A percentile compares a stretch with the other conserved stretches of the same genome.
Conservation (phyloP, 2,329 filamentous ascomycete species). For the Fusarium paranaense region DNA sequence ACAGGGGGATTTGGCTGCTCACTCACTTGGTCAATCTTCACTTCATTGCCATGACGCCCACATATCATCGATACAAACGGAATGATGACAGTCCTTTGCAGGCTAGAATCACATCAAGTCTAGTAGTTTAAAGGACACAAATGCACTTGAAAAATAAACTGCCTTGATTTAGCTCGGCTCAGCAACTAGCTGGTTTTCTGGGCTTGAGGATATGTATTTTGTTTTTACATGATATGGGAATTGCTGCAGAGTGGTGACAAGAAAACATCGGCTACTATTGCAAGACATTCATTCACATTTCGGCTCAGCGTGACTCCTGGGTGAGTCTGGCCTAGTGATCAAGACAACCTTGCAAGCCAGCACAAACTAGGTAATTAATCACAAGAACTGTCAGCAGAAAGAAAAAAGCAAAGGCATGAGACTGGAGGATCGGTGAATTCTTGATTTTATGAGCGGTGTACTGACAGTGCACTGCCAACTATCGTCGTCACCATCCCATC, state of each 20-base stretch:
- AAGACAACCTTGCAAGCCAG: not conserved
- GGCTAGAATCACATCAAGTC: not conserved
- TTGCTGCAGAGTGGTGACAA: not conserved
- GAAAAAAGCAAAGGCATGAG: not conserved
- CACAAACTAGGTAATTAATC: no score
- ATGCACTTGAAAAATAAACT: not conserved
- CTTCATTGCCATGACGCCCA: not conserved
- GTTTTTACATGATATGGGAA: not conserved
- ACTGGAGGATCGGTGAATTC: not conserved
- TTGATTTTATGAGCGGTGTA: not conserved
- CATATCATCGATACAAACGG: not conserved
- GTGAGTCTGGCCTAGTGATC: not conserved
- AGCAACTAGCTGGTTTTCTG: not conserved
- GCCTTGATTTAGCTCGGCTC: not conserved
- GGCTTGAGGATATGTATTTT: not conserved
- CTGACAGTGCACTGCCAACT: not conserved
- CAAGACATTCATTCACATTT: not conserved
- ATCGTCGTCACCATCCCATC: not conserved
- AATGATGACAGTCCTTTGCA: rapidly evolving
- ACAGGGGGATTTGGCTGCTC: not conserved
- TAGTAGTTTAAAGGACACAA: not conserved
- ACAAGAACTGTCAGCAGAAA: not conserved
- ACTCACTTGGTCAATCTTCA: not conserved
- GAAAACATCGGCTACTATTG: not conserved
- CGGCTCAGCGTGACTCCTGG: not conserved